phyloP scores from a whole-genome alignment of 2,329 filamentous ascomycete genomes.

The Aplosporella prunicola region DNA sequence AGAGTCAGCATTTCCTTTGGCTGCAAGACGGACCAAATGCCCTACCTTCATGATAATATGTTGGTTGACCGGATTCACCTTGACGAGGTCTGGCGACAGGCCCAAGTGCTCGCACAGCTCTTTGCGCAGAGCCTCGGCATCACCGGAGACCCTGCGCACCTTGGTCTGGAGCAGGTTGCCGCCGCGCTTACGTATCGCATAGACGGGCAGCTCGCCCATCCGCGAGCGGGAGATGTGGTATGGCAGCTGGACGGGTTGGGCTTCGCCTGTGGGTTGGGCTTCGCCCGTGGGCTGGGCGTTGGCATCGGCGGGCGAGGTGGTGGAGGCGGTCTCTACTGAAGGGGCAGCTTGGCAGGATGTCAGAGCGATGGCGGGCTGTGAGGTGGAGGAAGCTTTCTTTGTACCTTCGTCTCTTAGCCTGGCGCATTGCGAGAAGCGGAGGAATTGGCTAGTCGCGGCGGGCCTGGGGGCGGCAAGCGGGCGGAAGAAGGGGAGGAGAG shows the following conservation, averaged over 20 bases:
- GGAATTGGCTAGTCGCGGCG: conserved; percentile 28
- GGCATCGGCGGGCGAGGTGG: conserved; percentile 26
- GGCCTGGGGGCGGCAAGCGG: conserved; percentile 30
- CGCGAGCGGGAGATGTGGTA: conserved; percentile 67
- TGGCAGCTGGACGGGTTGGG: conserved; percentile 34
- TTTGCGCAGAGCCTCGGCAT: conserved; percentile 51
- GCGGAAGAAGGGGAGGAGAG: conserved; percentile 31
- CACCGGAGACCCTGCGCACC: conserved; percentile 71
- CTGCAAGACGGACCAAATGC: no score
- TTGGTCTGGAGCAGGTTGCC: conserved; percentile 66
- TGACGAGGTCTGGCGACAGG: conserved; percentile 46
- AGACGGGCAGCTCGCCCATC: conserved; percentile 65
- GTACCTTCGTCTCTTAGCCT: conserved; percentile 5
- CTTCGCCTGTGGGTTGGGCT: conserved; percentile 22
- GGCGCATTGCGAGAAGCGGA: conserved; percentile 28
- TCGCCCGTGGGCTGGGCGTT: conserved; percentile 24
- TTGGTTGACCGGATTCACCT: conserved; percentile 53
- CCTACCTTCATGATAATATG: conserved; percentile 47
- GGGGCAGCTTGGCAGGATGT: no score
- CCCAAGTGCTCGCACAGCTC: conserved; percentile 54
- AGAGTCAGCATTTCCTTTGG: neutral
- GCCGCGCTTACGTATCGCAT: conserved; percentile 62
- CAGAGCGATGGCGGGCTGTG: no score
- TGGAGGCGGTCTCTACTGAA: conserved; percentile 19
- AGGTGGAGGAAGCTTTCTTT: conserved; percentile 6